Percentiles rank a stretch among this genome's conserved stretches.
Evolutionary conservation across 306 rosid species (phyloP).

Genomic region (Sphenostylis stenocarpa): DNA sequence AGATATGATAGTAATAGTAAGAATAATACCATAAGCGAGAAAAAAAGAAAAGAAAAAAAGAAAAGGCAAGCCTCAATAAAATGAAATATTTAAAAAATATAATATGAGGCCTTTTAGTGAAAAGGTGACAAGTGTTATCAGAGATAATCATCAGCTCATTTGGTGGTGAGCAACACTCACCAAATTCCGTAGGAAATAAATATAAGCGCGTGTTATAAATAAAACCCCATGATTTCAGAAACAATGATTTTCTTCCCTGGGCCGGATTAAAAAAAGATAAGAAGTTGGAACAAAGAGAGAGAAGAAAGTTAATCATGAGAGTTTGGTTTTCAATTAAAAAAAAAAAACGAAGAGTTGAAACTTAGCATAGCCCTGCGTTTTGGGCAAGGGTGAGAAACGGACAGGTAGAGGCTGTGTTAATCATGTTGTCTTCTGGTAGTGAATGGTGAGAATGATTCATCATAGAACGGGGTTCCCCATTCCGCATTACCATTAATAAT

Average conservation of each 20-base stretch:
- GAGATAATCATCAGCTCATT: slow-evolving; percentile 81
- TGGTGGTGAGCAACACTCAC: slow-evolving; percentile 77
- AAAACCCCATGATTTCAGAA: slow-evolving; percentile 54
- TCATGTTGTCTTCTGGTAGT: slow-evolving; percentile 91
- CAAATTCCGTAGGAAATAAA: slow-evolving; percentile 32
- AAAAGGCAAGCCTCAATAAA: slow-evolving; percentile 24
- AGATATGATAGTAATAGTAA: slow-evolving; percentile 21
- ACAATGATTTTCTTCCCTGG: slow-evolving; percentile 48
- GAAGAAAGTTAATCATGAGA: slow-evolving; percentile 49
- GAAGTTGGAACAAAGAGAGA: neutral
- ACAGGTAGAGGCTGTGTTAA: slow-evolving; percentile 66
- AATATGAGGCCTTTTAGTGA: slow-evolving; percentile 36
- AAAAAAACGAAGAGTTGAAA: slow-evolving; percentile 1
- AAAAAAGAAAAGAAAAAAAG: slow-evolving; percentile 34
- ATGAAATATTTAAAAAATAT: neutral
- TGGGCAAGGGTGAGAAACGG: slow-evolving; percentile 58
- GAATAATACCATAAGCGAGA: neutral
- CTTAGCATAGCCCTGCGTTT: slow-evolving; percentile 26
- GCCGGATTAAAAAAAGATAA: slow-evolving; percentile 21
- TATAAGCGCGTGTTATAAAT: slow-evolving; percentile 73
- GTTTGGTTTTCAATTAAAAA: slow-evolving; percentile 43
- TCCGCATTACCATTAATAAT: slow-evolving; percentile 33
- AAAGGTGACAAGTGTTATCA: slow-evolving; percentile 71
- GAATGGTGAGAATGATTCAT: slow-evolving; percentile 84
- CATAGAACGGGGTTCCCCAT: slow-evolving; percentile 71